Base-by-base conservation (phyloP, 148 eudicot genomes). In the Silene uniflora region DNA sequence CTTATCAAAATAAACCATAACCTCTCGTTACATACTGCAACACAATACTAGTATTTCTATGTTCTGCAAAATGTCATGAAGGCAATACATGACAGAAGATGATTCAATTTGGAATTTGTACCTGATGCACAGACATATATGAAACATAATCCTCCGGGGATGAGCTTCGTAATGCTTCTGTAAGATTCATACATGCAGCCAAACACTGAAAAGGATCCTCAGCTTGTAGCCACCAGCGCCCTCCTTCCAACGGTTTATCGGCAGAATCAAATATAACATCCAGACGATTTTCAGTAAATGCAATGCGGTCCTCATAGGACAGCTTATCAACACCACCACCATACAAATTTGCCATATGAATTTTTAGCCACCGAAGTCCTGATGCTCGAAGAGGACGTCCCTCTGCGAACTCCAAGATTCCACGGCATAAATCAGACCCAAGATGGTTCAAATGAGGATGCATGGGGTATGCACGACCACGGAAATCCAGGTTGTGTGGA, bases 381-480 rank as follows among this genome's bases (percentile, higher is more conserved):
- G 96, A 89, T 71, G 85, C 80, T 47, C 90, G 88, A 78, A 93
- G 89, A 66, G 91, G 91, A 10, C 92, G 93, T 3, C 98, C 98
- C 82, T 91, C 93, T 16, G 98, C 87, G 77, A 93, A 93, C 81
- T 93, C 98, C 60, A 93, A 82, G 74, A 91, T 83, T 44, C 98
- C 98, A 52, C 96, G 92, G 73, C 98, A 93, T 42, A 93, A 82
- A 80, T 93, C 98, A 75, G 98, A 93, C 54, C 98, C 98, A 75
- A 93, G 96, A 88, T 93, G 98, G 79, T 93, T 91, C 84, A 93
- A 75, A 83, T 93, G 87, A 72, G 98, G 91, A 71, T 93, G 98
- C 96, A 93, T 93, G 52, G 98, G 98, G 78, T 93, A 93, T 63
- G 98, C 98, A 78, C 98, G 96, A n/a, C 98, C 98, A 69, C 98